A percentile compares a stretch with the other conserved stretches of the same genome.
These are phyloP conservation scores for Bipolaris bicolor DNA, from an alignment of 2,329 filamentous ascomycete species.

Conservation along the genomic window DNA sequence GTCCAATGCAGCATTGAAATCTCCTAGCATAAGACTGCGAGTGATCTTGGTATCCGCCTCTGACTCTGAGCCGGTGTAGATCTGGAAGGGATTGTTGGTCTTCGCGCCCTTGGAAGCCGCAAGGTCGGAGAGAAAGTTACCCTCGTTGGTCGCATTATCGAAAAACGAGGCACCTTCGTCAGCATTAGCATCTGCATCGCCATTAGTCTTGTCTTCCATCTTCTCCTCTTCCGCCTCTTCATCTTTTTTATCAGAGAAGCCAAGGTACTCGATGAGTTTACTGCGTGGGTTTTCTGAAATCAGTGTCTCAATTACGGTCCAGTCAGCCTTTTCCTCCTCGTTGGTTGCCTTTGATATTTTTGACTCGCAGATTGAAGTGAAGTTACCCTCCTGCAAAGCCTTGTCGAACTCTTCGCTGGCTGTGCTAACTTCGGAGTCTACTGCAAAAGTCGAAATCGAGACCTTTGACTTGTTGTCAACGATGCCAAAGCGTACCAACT, in stretches of 20 bases:
- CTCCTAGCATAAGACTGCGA: slow-evolving; percentile 82
- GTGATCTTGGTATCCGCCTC: slow-evolving; percentile 86
- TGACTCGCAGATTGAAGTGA: slow-evolving; percentile 78
- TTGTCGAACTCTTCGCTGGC: slow-evolving; percentile 87
- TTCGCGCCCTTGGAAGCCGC: slow-evolving; percentile 88
- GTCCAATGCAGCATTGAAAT: slow-evolving; percentile 88
- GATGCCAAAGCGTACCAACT: slow-evolving; percentile 77
- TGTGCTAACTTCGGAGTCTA: slow-evolving; percentile 83
- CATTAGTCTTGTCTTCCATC: slow-evolving; percentile 54
- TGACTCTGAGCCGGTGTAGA: slow-evolving; percentile 84
- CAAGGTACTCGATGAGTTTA: slow-evolving; percentile 85
- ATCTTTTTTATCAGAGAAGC: slow-evolving; percentile 69
- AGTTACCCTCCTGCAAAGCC: slow-evolving; percentile 76
- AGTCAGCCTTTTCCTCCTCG: slow-evolving; percentile 94
- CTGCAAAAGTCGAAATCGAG: slow-evolving; percentile 83
- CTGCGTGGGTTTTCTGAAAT: slow-evolving; percentile 84
- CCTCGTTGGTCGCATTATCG: slow-evolving; percentile 69
- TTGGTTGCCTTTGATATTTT: slow-evolving; percentile 76
- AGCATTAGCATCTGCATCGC: slow-evolving; percentile 19
- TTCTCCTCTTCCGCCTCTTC: slow-evolving; percentile 39
- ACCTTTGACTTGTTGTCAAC: slow-evolving; percentile 77
- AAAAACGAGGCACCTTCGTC: slow-evolving; percentile 76
- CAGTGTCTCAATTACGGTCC: slow-evolving; percentile 90
- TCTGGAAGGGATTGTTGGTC: slow-evolving; percentile 91
- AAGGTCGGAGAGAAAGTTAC: slow-evolving; percentile 85